Percentiles rank a stretch among this genome's conserved stretches.
Conservation (phyloP, 768 basidiomycete genomes). For the Russula ochroleuca region DNA sequence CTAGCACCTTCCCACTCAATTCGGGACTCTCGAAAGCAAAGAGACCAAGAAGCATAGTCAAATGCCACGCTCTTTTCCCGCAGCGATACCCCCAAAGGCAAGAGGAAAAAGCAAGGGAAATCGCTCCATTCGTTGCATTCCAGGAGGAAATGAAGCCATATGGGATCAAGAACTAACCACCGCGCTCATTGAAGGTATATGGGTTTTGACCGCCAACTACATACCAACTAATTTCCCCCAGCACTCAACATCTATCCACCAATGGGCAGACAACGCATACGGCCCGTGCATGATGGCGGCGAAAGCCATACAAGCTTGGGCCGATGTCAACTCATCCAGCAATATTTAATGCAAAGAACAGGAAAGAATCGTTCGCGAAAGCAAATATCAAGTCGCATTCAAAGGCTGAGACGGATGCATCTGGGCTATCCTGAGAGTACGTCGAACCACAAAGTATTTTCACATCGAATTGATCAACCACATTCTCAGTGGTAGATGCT, state of each 20-base stretch:
- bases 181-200: conserved; percentile 27
- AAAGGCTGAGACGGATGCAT: conserved; percentile 37
- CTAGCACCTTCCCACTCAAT: neutral
- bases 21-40: conserved; percentile 9
- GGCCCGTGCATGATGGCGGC: conserved; percentile 12
- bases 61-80: conserved; percentile 20
- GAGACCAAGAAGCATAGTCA: conserved; percentile 3
- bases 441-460: conserved; percentile 22
- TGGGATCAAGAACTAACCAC: conserved; percentile 27
- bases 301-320: conserved; percentile 30
- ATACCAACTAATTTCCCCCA: neutral
- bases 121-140: conserved; percentile 25
- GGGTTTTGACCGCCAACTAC: conserved; percentile 13
- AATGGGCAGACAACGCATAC: conserved; percentile 27
- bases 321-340: conserved; percentile 40
- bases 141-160: conserved; percentile 27
- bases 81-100: conserved; percentile 12
- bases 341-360: conserved; percentile 38
- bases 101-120: conserved; percentile 26
- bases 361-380: conserved; percentile 39
- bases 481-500: conserved; percentile 12
- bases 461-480: neutral
- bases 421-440: conserved; percentile 35
- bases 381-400: conserved; percentile 41
- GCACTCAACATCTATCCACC: conserved; percentile 27